A percentile compares a stretch with the other conserved stretches of the same genome.
phyloP scores from a whole-genome alignment of 106 monocot species.

The Gastrodia elata region DNA sequence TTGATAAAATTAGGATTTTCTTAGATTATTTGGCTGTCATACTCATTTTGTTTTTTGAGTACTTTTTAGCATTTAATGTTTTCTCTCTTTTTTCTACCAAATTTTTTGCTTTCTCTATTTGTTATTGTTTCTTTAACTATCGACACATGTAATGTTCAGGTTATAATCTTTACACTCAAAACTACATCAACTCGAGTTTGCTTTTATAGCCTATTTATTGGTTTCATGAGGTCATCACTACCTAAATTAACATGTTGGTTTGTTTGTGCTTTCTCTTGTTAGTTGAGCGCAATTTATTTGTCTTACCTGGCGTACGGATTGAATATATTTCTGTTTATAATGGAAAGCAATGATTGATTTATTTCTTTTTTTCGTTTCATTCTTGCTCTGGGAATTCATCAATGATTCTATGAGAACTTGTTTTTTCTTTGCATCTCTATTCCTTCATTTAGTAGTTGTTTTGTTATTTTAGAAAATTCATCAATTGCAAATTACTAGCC shows the following conservation, averaged over 20 bases:
- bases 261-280: neutral
- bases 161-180: neutral
- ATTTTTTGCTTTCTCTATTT: neutral
- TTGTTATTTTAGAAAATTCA: neutral
- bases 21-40: neutral
- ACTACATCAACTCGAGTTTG: neutral
- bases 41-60: neutral
- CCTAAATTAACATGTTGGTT: neutral
- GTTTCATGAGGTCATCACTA: neutral
- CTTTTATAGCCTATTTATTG: neutral
- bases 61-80: neutral
- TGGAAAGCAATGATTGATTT: neutral
- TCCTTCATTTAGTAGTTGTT: neutral
- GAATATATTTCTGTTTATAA: neutral
- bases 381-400: neutral
- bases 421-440: conserved; percentile 1
- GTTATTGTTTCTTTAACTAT: neutral
- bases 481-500: neutral
- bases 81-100: neutral
- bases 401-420: neutral
- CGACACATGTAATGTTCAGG: too few relatives aligned
- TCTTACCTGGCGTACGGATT: neutral
- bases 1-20: neutral
- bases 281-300: neutral
- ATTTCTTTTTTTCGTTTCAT: neutral